A percentile compares a stretch with the other conserved stretches of the same genome.
phyloP scores from a whole-genome alignment of 2,329 filamentous ascomycete species.

The Bipolaris gigantea region DNA sequence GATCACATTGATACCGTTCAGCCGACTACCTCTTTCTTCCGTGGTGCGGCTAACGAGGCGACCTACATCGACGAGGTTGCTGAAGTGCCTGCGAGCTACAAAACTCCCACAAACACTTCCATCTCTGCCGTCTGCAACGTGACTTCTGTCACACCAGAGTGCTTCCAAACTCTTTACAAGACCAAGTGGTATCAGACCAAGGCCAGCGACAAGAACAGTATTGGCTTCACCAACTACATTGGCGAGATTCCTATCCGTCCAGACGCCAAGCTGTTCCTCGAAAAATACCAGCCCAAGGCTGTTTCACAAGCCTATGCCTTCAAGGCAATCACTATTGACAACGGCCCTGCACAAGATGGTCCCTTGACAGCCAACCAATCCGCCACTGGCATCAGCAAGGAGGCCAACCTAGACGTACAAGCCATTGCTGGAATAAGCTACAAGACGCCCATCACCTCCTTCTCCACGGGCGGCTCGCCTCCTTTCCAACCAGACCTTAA shows the following conservation, averaged over 20 bases:
- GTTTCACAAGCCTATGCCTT: constrained; percentile 57
- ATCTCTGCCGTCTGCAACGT: constrained; percentile 54
- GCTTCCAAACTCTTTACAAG: constrained; percentile 57
- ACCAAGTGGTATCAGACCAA: constrained; percentile 57
- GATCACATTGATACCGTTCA: constrained; percentile 62
- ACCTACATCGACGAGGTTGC: constrained; percentile 30
- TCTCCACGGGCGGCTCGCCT: constrained; percentile 61
- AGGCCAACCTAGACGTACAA: constrained; percentile 68
- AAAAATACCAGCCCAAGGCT: constrained; percentile 56
- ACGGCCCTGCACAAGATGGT: constrained; percentile 54
- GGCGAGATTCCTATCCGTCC: constrained; percentile 55
- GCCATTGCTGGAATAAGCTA: constrained; percentile 60
- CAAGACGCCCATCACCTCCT: constrained; percentile 59
- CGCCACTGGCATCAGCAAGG: constrained; percentile 46
- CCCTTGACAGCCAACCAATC: constrained; percentile 41
- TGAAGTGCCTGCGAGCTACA: constrained; percentile 32
- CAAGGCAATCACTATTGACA: constrained; percentile 59
- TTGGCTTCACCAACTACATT: constrained; percentile 55
- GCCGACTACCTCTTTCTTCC: constrained; percentile 62
- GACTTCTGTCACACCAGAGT: constrained; percentile 56
- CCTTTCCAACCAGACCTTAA: constrained; percentile 55
- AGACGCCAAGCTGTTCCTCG: constrained; percentile 61
- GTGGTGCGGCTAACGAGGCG: constrained; percentile 23
- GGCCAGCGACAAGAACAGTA: constrained; percentile 48
- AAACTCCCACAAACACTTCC: constrained; percentile 33